Evolutionary conservation across 192 early-diverging fungal genomes (phyloP), one percentile per base, ranked within the genome.

Genomic region (Entomortierella lignicola): DNA sequence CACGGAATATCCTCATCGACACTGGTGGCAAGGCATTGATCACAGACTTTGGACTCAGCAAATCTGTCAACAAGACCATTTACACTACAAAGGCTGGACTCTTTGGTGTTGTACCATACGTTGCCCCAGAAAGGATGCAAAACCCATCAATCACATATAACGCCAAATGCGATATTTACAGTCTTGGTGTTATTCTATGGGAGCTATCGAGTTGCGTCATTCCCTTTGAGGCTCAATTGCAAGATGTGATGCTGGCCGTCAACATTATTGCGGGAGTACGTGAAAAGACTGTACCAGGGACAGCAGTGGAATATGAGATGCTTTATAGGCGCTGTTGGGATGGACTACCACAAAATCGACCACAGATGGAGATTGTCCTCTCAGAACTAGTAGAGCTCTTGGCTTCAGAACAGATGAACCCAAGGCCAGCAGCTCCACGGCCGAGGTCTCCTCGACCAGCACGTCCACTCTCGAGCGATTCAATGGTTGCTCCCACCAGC

Each of bases 181-280:
- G 85, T 57, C 51, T 88, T 47, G 86, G 86, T 15, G 81, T 88
- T 30, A 83, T 88, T 52, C 68, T 86, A n/a, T 88, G 83, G 83
- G 83, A 88, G 26, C 50, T 88, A 7, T 79, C 84, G 42, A 80
- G 71, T 43, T 73, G 75, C 34, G 47, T 66, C 30, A 66, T 74
- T 32, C 72, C 77, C 4, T 85, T 85, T 41, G 71, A 81, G 41
- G 59, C 74, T 8, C 74, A 77, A 18, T 27, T 77, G 29, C 71
- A 81, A 48, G 82, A 83, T 72, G 70, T 83, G n/a, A 80, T 77
- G 69, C 60, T 83, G 64, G 82, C 70, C n/a, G 69, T 83, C 26
- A 72, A 79, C 32, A 81, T 83, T 54, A 69, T 83, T 10, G 71
- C 63, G 26, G 82, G 82, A 32, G 60, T 69, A 7, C 67, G 82